Base-by-base conservation (phyloP, 495 filamentous ascomycete species). In the Penicillium steckii region DNA sequence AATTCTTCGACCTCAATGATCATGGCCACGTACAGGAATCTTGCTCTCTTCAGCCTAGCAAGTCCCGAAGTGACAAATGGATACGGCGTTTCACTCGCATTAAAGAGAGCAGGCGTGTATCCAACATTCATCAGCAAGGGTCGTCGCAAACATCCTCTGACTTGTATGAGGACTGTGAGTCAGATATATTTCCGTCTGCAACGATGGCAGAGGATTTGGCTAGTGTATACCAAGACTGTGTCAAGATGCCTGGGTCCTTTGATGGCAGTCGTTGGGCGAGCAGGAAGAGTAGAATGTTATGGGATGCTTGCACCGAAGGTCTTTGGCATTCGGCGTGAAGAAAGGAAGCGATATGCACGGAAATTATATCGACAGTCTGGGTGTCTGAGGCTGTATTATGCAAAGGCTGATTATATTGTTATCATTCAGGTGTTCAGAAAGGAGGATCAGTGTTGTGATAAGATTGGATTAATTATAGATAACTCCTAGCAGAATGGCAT, bases 241-340 rank as follows among this genome's bases (percentile, higher is more conserved):
- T 69, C 25, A 56, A 63, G 10, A 66, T 64, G 57, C 68, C 63
- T 1, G 63, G 60, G 3, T 57, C 63, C 0, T 64, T 66, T 33
- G 53, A 61, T 38, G 63, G 63, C 9, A 66, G 63, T 46, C 52
- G 53, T 15, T 66, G 63, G 63, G 63, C 63, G 10, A 59, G 55
- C 35, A 60, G 63, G 38, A 45, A 50, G 8, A 66, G 60, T 45
- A 50, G 58, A 19, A 38, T 62, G 23, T 43, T 62, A 35, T 52
- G 44, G 44, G 43, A 52, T 17, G 17, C 30, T 21, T 44, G 24
- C n/a, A 52, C 44, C 19, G 42, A 44, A 13, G 42, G 42, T 23
- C 38, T 41, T 8, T 23, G 38, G 38, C 38, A 23, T 44, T 44
- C n/a, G 43, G 50, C 6, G 33, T 24, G 21, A 50, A 32, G 27